phyloP scores from a whole-genome alignment of 176 grass and related monocot genomes.

The Puccinellia tenuiflora region DNA sequence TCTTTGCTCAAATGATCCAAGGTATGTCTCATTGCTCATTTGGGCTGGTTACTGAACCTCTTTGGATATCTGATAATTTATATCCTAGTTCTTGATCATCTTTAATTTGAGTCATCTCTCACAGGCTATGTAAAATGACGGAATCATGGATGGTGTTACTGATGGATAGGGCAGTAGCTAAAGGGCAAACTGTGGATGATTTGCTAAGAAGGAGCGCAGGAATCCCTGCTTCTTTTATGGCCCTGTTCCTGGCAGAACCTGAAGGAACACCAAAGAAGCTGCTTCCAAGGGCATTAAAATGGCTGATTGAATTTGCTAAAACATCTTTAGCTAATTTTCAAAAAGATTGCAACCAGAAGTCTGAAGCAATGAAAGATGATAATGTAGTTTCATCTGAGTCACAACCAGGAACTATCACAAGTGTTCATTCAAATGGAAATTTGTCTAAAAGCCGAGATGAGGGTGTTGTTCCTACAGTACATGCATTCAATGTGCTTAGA shows the following conservation, averaged over 20 bases:
- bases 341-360: slow-evolving; percentile 31
- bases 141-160: slow-evolving; percentile 86
- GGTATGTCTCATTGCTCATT: slow-evolving; percentile 38
- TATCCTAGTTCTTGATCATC: slow-evolving; percentile 12
- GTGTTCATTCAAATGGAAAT: slow-evolving; percentile 39
- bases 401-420: slow-evolving; percentile 21
- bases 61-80: neutral
- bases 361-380: slow-evolving; percentile 23
- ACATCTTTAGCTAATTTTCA: slow-evolving; percentile 57
- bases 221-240: slow-evolving; percentile 92
- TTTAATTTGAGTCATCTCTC: slow-evolving; percentile 27
- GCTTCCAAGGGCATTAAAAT: slow-evolving; percentile 74
- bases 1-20: slow-evolving; percentile 96
- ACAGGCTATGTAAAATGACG: slow-evolving; percentile 90
- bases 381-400: slow-evolving; percentile 15
- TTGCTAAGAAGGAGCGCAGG: slow-evolving; percentile 89
- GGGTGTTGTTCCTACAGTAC: slow-evolving; percentile 83
- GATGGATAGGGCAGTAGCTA: slow-evolving; percentile 75
- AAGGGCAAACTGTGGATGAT: slow-evolving; percentile 96
- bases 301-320: slow-evolving; percentile 74
- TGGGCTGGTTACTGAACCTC: neutral
- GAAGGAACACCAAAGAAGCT: slow-evolving; percentile 93
- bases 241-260: slow-evolving; percentile 86
- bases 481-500: slow-evolving; percentile 92
- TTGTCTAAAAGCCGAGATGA: slow-evolving; percentile 77